phyloP scores from a whole-genome alignment of 768 basidiomycete species.

The Suillus bovinus region DNA sequence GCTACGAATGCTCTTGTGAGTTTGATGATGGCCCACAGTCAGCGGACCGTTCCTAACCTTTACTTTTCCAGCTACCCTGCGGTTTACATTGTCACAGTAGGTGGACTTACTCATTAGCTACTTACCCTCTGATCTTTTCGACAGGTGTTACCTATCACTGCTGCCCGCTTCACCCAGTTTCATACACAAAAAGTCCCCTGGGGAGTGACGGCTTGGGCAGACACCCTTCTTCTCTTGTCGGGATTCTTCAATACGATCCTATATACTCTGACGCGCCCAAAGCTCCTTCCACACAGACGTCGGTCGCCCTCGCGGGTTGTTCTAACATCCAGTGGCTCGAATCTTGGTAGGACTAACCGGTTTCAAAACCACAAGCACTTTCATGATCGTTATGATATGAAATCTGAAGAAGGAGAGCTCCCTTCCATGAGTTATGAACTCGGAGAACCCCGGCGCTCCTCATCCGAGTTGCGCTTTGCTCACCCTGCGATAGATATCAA shows the following conservation, averaged over 20 bases:
- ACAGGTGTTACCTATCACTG: conserved; percentile 41
- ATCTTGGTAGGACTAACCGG: background rate
- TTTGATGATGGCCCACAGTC: conserved; percentile 8
- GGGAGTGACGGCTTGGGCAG: conserved; percentile 39
- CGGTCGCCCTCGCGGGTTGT: conserved; percentile 4
- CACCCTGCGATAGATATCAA: background rate
- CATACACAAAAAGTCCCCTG: conserved; percentile 30
- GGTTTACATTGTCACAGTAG: conserved; percentile 40
- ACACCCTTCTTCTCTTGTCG: conserved; percentile 42
- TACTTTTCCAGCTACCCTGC: conserved; percentile 42
- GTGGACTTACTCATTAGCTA: conserved; percentile 2
- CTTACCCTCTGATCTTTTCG: background rate
- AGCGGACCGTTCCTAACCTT: conserved; percentile 3
- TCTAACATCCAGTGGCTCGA: background rate
- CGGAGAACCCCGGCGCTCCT: background rate
- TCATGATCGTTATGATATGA: background rate
- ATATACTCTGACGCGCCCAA: conserved; percentile 38
- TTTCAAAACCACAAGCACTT: conserved; percentile 2
- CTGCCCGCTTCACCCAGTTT: conserved; percentile 42
- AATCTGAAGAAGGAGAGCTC: conserved; percentile 2
- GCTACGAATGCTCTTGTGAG: conserved; percentile 50
- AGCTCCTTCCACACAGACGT: conserved; percentile 32
- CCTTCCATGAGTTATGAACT: conserved; percentile 3
- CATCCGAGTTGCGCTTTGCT: conserved; percentile 8
- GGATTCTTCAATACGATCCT: conserved; percentile 48